These are phyloP conservation scores for Pseudotsuga menziesii DNA, from an alignment of 75 land plant species.

Conservation along the genomic window DNA sequence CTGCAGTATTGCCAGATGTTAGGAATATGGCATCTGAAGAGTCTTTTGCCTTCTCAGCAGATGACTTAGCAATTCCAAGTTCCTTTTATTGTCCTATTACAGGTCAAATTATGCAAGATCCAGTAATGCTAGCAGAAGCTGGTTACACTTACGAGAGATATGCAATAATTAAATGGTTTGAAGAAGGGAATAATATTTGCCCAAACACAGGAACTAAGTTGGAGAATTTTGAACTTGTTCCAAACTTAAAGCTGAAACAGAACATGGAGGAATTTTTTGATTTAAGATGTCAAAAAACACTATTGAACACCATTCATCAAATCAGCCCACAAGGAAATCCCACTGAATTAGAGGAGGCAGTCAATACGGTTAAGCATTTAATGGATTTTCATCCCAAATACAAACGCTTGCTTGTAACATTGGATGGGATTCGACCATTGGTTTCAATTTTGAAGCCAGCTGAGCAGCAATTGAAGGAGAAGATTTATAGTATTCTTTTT, in stretches of 20 bases:
- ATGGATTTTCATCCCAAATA: slow-evolving; percentile 8
- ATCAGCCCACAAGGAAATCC: slow-evolving; percentile 1
- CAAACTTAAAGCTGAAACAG: slow-evolving; percentile 15
- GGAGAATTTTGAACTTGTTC: slow-evolving; percentile 16
- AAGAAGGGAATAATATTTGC: slow-evolving; percentile 19
- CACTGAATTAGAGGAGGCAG: slow-evolving; percentile 11
- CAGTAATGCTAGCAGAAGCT: slow-evolving; percentile 20
- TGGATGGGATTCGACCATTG: slow-evolving; percentile 19
- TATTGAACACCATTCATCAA: slow-evolving; percentile 11
- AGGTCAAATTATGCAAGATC: slow-evolving; percentile 23
- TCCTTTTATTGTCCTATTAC: slow-evolving; percentile 27
- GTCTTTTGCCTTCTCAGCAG: slow-evolving; percentile 4
- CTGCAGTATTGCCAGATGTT: slow-evolving; percentile 11
- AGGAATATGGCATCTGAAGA: slow-evolving; percentile 12
- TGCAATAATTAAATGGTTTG: slow-evolving; percentile 24
- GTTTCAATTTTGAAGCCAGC: slow-evolving; percentile 16
- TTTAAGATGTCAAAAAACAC: slow-evolving; percentile 4
- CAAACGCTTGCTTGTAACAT: slow-evolving; percentile 17
- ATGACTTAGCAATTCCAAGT: slow-evolving; percentile 14
- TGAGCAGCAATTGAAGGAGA: slow-evolving; percentile 10
- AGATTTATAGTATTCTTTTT: slow-evolving; percentile 14
- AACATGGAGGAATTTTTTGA: slow-evolving; percentile 22
- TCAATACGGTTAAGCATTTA: slow-evolving; percentile 15
- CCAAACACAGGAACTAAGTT: slow-evolving; percentile 16
- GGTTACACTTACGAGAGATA: slow-evolving; percentile 22